Evolutionary conservation across 1,284 basidiomycete species (phyloP), one percentile per base, ranked within the genome.

Genomic region (Tetrapyrgos nigripes): DNA sequence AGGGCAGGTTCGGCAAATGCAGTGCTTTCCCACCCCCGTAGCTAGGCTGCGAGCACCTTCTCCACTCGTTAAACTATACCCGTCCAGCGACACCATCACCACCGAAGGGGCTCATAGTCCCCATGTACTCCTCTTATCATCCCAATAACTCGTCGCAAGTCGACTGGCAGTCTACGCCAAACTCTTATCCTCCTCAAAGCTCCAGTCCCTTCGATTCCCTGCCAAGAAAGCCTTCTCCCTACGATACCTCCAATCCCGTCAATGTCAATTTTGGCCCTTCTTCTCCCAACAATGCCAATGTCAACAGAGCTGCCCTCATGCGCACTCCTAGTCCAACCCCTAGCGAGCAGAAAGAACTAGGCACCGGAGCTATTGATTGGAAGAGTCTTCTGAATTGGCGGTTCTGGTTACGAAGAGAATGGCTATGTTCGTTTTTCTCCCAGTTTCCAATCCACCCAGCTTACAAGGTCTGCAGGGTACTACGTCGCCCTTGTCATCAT

Each of bases 271-370:
- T 17, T n/a, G 37, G 19, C 17, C 37, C 37, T 17, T 40, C 37
- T 17, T 17, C 6, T 40, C 37, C 37, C 37, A n/a, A 17, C 19
- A 57, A 52, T 40, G 31, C 52, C 8, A 37, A 47, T n/a, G n/a
- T 57, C 21, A 50, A 57, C 50, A 40, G 56, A 26, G 29, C 31
- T 26, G 50, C 29, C n/a, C 31, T 52, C 50, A 52, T 48, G 29
- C 67, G 84, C 33, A 86, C 85, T 3, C 85, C 85, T 17, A 86
- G 84, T 62, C 86, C 86, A 0, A 85, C 86, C 0, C 86, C 86
- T 4, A 85, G 83, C 65, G 86, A 88, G 69, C 67, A 68, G 28
- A 76, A 74, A 46, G 78, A 79, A 48, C 69, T 86, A 5, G 70
- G 74, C 50, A 75, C 68, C 2, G 69, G 77, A 1, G 75, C 80